Percentiles rank a stretch among this genome's conserved stretches.
These are phyloP conservation scores for Penicillium sp. DNA, from an alignment of 2,329 filamentous ascomycete genomes.

Conservation along the genomic window DNA sequence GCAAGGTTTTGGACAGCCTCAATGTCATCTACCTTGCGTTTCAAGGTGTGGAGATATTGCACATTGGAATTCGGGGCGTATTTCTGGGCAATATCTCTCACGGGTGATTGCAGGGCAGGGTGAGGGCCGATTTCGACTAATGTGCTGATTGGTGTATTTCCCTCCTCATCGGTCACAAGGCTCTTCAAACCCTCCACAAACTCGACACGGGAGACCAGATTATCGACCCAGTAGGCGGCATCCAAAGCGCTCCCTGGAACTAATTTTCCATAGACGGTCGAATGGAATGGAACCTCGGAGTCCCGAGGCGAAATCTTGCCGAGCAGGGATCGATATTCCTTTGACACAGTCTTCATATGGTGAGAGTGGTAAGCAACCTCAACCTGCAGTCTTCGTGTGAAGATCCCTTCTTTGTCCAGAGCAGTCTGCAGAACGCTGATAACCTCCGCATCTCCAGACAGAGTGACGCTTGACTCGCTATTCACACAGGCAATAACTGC, in stretches of 20 bases:
- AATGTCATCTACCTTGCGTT: conserved; percentile 16
- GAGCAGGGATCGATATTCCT: conserved; percentile 17
- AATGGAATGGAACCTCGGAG: conserved; percentile 21
- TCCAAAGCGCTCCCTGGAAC: conserved; percentile 13
- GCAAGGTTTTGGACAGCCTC: conserved; percentile 20
- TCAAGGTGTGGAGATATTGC: conserved; percentile 20
- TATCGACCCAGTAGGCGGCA: conserved; percentile 24
- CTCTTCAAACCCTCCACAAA: conserved; percentile 22
- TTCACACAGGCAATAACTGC: conserved; percentile 29
- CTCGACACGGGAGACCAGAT: conserved; percentile 22
- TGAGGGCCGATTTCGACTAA: conserved; percentile 24
- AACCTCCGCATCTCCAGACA: conserved; percentile 25
- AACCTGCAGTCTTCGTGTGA: conserved; percentile 28
- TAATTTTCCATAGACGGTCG: conserved; percentile 19
- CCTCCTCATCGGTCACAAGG: conserved; percentile 1
- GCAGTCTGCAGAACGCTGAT: conserved; percentile 16
- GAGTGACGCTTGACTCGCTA: conserved; percentile 25
- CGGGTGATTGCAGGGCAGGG: conserved; percentile 18
- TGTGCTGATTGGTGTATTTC: conserved; percentile 8
- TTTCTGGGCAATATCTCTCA: conserved; percentile 16
- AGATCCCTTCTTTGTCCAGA: conserved; percentile 20
- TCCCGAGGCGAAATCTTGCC: conserved; percentile 18
- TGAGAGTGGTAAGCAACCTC: conserved; percentile 33
- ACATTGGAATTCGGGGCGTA: conserved; percentile 10
- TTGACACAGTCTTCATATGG: conserved; percentile 27